Conservation (phyloP, 495 filamentous ascomycete species). For the Emericellopsis terricola region DNA sequence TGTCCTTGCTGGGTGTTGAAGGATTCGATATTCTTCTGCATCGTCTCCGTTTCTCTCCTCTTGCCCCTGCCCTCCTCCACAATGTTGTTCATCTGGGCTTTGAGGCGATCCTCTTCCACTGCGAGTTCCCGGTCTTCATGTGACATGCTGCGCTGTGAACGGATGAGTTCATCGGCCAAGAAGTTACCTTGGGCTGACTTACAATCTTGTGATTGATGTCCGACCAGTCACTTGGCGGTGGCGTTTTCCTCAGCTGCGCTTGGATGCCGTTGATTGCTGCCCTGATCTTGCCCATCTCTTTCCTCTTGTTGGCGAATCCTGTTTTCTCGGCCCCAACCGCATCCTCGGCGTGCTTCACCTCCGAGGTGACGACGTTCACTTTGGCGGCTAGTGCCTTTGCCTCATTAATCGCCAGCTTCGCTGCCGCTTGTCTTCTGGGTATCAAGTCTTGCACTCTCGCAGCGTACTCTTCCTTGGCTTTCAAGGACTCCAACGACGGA, state of each 20-base stretch:
- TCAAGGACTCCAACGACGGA: slow-evolving; percentile 48
- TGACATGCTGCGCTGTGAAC: slow-evolving; percentile 19
- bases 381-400: slow-evolving; percentile 5
- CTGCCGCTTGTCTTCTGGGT: slow-evolving; percentile 9
- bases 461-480: slow-evolving; percentile 44
- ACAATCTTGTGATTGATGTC: slow-evolving; percentile 39
- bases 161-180: background rate
- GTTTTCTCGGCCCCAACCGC: slow-evolving; percentile 41
- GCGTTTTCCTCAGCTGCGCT: slow-evolving; percentile 22
- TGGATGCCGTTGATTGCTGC: slow-evolving; percentile 25
- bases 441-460: no score
- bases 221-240: slow-evolving; percentile 26
- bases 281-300: slow-evolving; percentile 25
- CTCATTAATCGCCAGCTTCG: no score
- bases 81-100: slow-evolving; percentile 13
- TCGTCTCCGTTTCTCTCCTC: slow-evolving; percentile 7
- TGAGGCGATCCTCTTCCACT: slow-evolving; percentile 14
- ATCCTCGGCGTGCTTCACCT: slow-evolving; percentile 34
- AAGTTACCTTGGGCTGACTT: slow-evolving; percentile 8
- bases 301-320: slow-evolving; percentile 26
- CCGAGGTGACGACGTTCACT: slow-evolving; percentile 29
- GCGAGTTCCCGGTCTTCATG: slow-evolving; percentile 25
- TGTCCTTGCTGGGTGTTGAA: slow-evolving; percentile 66
- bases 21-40: slow-evolving; percentile 30
- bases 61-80: slow-evolving; percentile 8